Percentiles rank a stretch among this genome's conserved stretches.
Evolutionary conservation across 441 rosid species (phyloP).

Genomic region (Omphalea diandra): DNA sequence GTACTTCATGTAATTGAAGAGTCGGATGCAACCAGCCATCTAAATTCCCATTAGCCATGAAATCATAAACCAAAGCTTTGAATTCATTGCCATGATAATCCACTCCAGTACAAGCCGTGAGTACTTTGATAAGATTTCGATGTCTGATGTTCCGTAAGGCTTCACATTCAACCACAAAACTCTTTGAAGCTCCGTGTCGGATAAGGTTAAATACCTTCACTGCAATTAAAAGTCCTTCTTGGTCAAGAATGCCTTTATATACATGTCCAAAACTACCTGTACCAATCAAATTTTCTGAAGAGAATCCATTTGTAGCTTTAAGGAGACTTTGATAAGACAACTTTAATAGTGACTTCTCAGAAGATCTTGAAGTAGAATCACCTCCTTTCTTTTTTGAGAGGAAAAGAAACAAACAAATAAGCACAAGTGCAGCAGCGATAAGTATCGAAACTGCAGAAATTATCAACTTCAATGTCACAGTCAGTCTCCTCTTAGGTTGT

Average conservation of each 20-base stretch:
- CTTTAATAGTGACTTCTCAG: not conserved
- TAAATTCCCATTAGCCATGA: not conserved
- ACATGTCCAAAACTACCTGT: not conserved
- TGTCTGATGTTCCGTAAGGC: not conserved
- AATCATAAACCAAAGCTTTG: not conserved
- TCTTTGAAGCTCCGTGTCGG: not conserved
- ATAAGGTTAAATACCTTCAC: not conserved
- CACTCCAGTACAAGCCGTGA: not conserved
- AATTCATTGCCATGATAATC: not conserved
- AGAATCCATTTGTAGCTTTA: not conserved
- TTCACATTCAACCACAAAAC: not conserved
- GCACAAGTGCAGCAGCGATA: not conserved
- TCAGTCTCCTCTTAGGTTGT: not conserved
- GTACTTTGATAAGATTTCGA: not conserved
- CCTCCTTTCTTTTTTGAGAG: not conserved
- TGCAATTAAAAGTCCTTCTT: not conserved
- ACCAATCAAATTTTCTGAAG: not conserved
- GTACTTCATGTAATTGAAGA: not conserved
- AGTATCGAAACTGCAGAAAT: not conserved
- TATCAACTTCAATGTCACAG: not conserved
- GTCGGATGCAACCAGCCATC: not conserved
- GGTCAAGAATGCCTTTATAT: not conserved
- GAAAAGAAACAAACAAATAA: too few species aligned
- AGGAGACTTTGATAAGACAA: not conserved
- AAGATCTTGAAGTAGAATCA: not conserved